Evolutionary conservation across 768 basidiomycete species (phyloP).

Genomic region (Collybia nuda): DNA sequence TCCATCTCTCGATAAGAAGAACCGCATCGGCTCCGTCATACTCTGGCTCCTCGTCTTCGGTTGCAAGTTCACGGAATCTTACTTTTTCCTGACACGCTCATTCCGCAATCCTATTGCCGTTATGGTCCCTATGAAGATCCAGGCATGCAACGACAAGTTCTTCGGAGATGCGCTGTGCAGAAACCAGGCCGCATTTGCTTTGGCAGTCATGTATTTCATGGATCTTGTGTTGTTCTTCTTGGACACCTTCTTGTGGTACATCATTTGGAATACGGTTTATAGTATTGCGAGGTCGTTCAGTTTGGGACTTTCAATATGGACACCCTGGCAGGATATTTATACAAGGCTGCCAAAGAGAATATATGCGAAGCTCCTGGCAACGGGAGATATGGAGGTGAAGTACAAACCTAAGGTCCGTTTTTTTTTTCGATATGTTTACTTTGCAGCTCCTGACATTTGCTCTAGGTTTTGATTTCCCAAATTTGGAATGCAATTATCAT

Average conservation of each 20-base stretch:
- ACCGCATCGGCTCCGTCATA: conserved; percentile 74
- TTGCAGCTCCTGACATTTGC: conserved; percentile 1
- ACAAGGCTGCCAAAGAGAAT: conserved; percentile 95
- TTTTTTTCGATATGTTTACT: background rate
- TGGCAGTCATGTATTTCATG: conserved; percentile 99
- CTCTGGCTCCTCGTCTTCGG: conserved; percentile 94
- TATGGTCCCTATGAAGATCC: conserved; percentile 97
- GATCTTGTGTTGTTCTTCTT: conserved; percentile 96
- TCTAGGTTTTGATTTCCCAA: conserved; percentile 92
- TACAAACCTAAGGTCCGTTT: conserved; percentile 95
- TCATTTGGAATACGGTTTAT: conserved; percentile 98
- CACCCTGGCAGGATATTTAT: conserved; percentile 98
- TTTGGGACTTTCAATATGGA: conserved; percentile 96
- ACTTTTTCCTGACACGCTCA: conserved; percentile 96
- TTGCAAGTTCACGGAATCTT: conserved; percentile 96
- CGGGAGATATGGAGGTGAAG: conserved; percentile 94
- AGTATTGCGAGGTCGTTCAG: conserved; percentile 86
- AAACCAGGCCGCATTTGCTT: conserved; percentile 92
- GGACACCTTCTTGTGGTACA: conserved; percentile 99
- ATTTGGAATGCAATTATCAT: conserved; percentile 99
- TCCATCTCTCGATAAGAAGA: conserved; percentile 59
- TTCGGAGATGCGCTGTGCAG: conserved; percentile 83
- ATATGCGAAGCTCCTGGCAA: conserved; percentile 93
- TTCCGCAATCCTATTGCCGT: conserved; percentile 92
- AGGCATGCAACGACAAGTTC: conserved; percentile 83